Evolutionary conservation across 176 grass and related monocot genomes (phyloP).

Genomic region (Oryza longistaminata): DNA sequence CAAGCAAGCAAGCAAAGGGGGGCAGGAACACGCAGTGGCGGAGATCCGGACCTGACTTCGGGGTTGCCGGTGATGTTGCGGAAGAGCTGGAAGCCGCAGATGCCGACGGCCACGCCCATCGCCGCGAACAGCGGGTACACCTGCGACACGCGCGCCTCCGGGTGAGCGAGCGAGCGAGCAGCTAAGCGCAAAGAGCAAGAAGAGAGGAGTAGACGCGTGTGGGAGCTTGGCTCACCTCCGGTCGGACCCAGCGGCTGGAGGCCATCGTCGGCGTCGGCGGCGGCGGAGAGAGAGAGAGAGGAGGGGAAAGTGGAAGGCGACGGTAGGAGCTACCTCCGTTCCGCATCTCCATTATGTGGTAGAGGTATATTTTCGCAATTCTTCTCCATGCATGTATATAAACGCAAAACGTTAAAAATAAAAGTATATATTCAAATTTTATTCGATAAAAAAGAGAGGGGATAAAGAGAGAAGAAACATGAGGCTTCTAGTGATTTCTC

Average conservation of each 20-base stretch:
- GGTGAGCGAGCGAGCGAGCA: neutral
- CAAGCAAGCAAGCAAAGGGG: neutral
- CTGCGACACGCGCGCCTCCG: constrained; percentile 24
- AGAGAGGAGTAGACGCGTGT: neutral
- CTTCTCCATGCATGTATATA: too few relatives aligned
- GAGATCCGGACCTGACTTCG: constrained; percentile 71
- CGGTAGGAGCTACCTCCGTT: too few relatives aligned
- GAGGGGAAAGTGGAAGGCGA: constrained; percentile 12
- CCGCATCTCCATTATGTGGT: too few relatives aligned
- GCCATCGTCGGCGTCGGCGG: constrained; percentile 53
- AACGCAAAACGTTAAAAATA: too few relatives aligned
- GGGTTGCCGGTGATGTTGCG: constrained; percentile 82
- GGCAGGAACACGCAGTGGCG: neutral
- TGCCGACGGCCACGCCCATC: constrained; percentile 61
- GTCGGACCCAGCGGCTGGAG: constrained; percentile 69
- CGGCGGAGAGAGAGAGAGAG: constrained; percentile 18
- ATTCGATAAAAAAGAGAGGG: too few relatives aligned
- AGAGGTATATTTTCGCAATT: too few relatives aligned
- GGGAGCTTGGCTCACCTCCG: constrained; percentile 54
- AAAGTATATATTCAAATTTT: too few relatives aligned
- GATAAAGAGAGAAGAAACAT: too few relatives aligned
- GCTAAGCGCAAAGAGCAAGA: neutral
- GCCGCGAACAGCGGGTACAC: constrained; percentile 94
- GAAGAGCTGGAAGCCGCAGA: constrained; percentile 63
- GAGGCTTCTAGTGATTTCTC: too few relatives aligned